Evolutionary conservation across 257 asterid genomes (phyloP).

Genomic region (Solanum ossicruentum): DNA sequence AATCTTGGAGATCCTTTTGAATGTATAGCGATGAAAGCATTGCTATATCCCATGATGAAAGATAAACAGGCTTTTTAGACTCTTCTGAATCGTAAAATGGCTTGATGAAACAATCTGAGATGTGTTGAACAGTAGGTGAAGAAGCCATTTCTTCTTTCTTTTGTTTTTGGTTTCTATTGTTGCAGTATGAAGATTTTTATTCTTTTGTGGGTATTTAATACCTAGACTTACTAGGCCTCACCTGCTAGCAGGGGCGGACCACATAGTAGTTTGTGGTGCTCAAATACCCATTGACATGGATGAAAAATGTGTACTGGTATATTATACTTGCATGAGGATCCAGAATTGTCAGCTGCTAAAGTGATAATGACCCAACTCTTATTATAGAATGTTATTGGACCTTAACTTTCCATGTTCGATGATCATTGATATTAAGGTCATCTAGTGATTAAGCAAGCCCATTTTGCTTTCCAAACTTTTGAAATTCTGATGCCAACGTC

Average conservation of each 20-base stretch:
- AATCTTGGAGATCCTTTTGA: slow-evolving; percentile 8
- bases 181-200: background rate
- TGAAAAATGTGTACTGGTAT: background rate
- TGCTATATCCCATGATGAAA: slow-evolving; percentile 16
- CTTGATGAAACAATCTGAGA: slow-evolving; percentile 20
- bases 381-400: slow-evolving; percentile 3
- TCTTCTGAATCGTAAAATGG: slow-evolving; percentile 7
- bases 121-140: background rate
- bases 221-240: background rate
- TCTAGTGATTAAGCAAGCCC: slow-evolving; percentile 13
- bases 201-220: background rate
- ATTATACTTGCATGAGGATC: background rate
- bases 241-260: no score
- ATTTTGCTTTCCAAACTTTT: slow-evolving; percentile 26
- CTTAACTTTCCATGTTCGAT: slow-evolving; percentile 6
- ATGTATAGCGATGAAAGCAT: slow-evolving; percentile 15
- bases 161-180: background rate
- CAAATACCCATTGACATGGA: no score
- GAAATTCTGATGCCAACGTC: slow-evolving; percentile 48
- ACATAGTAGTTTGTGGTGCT: no score
- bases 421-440: slow-evolving; percentile 24
- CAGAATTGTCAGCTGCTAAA: background rate
- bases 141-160: background rate
- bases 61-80: slow-evolving; percentile 6
- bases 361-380: background rate